Percentiles rank a stretch among this genome's conserved stretches.
phyloP scores from a whole-genome alignment of 148 eudicot genomes.

The Fagopyrum homotropicum region DNA sequence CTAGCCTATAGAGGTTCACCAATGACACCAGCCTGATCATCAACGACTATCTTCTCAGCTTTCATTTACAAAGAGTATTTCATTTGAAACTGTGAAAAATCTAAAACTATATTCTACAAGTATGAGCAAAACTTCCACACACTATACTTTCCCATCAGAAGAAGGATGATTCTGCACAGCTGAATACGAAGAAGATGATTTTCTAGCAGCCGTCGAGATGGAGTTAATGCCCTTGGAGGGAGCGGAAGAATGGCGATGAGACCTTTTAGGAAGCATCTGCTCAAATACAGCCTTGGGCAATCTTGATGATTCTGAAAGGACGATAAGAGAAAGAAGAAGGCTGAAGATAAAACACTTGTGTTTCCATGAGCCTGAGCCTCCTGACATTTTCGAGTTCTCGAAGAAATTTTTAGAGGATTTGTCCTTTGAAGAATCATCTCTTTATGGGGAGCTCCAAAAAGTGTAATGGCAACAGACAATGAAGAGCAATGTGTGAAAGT shows the following conservation, averaged over 20 bases:
- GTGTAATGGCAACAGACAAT: slow-evolving; percentile 43
- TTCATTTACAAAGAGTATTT: slow-evolving; percentile 7
- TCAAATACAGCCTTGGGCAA: slow-evolving; percentile 52
- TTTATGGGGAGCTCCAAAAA: slow-evolving; percentile 27
- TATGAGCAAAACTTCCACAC: neutral
- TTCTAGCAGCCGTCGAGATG: slow-evolving; percentile 14
- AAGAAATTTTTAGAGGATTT: slow-evolving; percentile 15
- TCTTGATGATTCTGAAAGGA: slow-evolving; percentile 57
- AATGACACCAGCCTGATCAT: neutral
- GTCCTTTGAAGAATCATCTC: neutral
- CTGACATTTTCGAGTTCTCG: slow-evolving; percentile 28
- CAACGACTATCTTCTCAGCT: neutral
- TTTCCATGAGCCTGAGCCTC: slow-evolving; percentile 28
- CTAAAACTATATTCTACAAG: neutral
- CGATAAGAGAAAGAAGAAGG: slow-evolving; percentile 40
- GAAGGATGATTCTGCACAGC: slow-evolving; percentile 30
- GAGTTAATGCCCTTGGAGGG: slow-evolving; percentile 77
- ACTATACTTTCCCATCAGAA: slow-evolving; percentile 45
- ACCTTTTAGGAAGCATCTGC: slow-evolving; percentile 85
- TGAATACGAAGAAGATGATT: slow-evolving; percentile 24
- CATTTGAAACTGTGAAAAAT: neutral
- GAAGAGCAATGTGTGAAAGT: slow-evolving; percentile 54
- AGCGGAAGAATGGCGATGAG: slow-evolving; percentile 54
- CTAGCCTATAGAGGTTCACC: neutral
- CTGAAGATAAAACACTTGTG: slow-evolving; percentile 38